Conservation (phyloP, 352 stramenopile species). For the Phytopythium montanum region DNA sequence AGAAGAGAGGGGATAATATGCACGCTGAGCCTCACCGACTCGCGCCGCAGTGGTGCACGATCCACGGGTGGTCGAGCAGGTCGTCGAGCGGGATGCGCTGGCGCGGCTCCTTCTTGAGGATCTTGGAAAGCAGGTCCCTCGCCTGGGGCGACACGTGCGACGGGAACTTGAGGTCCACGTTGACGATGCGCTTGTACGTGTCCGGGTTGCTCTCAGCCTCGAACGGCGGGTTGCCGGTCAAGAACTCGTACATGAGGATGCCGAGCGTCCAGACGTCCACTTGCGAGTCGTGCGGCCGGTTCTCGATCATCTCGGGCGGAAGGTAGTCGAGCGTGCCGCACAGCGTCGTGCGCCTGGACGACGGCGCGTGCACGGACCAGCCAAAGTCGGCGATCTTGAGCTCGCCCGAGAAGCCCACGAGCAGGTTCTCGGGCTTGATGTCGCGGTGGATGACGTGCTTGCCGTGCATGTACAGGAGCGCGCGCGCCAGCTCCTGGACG, state of each 20-base stretch:
- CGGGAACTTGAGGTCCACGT: constrained; percentile 96
- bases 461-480: constrained; percentile 97
- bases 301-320: constrained; percentile 99
- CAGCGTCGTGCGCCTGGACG: constrained; percentile 95
- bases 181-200: constrained; percentile 97
- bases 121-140: constrained; percentile 92
- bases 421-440: constrained; percentile 99
- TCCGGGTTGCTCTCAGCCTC: constrained; percentile 94
- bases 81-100: constrained; percentile 91
- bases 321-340: constrained; percentile 99
- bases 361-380: constrained; percentile 98
- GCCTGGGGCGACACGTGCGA: constrained; percentile 89
- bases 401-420: constrained; percentile 93
- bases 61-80: constrained; percentile 95
- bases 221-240: constrained; percentile 97
- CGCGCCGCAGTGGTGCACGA: constrained; percentile 67
- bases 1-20: constrained; percentile 4
- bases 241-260: constrained; percentile 99
- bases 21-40: background rate
- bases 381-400: constrained; percentile 99
- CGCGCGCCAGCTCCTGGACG: constrained; percentile 93
- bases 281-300: constrained; percentile 95
- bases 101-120: constrained; percentile 94
- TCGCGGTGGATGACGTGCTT: constrained; percentile 99
- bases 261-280: constrained; percentile 98